Conservation (phyloP, 805 yeast genomes). For the Wickerhamomyces hampshirensis region DNA sequence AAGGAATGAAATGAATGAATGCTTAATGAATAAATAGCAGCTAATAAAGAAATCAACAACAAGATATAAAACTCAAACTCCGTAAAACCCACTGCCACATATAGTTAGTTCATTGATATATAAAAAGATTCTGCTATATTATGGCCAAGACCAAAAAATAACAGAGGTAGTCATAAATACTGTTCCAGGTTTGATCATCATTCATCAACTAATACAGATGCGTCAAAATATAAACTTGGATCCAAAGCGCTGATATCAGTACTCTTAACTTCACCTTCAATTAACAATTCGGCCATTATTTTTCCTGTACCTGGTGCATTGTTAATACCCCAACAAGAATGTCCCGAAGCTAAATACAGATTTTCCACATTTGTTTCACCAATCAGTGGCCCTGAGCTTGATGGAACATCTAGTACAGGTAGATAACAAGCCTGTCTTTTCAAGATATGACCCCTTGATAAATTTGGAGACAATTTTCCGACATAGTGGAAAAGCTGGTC, state of each 20-base stretch:
- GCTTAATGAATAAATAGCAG: no score
- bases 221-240: constrained; percentile 85
- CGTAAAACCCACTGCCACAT: no score
- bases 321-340: constrained; percentile 98
- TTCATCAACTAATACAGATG: constrained; percentile 33
- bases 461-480: constrained; percentile 63
- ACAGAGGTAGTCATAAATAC: neutral
- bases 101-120: no score
- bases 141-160: neutral
- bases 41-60: no score
- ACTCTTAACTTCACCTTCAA: constrained; percentile 76
- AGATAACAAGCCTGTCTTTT: constrained; percentile 92
- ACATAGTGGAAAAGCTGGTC: constrained; percentile 82
- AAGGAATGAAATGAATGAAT: no score
- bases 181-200: constrained; percentile 1
- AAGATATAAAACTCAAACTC: no score
- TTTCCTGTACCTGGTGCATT: constrained; percentile 98
- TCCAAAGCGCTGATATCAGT: constrained; percentile 81
- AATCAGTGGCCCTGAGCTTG: constrained; percentile 86
- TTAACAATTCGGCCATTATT: constrained; percentile 76
- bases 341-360: constrained; percentile 83
- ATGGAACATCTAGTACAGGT: constrained; percentile 91
- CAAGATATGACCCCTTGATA: constrained; percentile 68
- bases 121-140: no score
- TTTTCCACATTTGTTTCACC: constrained; percentile 89